These are phyloP conservation scores for Marvania coccoides DNA, from an alignment of 139 green algal genomes.

Conservation along the genomic window DNA sequence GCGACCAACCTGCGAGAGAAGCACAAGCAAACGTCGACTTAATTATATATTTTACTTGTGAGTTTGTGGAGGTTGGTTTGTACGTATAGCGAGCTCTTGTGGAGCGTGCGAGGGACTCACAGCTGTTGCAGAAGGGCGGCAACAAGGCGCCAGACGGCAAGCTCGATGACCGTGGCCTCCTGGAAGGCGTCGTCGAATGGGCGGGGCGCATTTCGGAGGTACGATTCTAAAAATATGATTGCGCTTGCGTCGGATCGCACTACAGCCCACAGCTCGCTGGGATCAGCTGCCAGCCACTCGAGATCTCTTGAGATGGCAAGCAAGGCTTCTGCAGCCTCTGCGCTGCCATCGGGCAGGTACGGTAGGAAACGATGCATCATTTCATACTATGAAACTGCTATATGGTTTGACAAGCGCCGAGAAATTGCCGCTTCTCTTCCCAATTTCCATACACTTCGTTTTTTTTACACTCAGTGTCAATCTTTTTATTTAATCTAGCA, in stretches of 20 bases:
- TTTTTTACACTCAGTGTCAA: too few relatives aligned
- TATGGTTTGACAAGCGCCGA: too few relatives aligned
- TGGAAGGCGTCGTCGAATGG: constrained; percentile 10
- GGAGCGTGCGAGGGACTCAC: constrained; percentile 5
- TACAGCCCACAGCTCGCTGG: constrained; percentile 1
- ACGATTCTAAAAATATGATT: constrained; percentile 10
- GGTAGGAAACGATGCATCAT: constrained; percentile 19
- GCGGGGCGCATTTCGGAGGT: constrained; percentile 11
- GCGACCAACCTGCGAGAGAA: constrained; percentile 4
- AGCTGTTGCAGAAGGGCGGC: constrained; percentile 10
- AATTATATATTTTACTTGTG: neutral
- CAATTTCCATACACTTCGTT: too few relatives aligned
- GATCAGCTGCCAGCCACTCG: neutral
- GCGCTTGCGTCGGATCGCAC: constrained; percentile 5
- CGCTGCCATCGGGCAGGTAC: constrained; percentile 1
- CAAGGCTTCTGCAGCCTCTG: neutral
- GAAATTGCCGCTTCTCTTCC: too few relatives aligned
- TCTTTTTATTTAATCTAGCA: too few relatives aligned
- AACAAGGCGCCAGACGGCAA: constrained; percentile 4
- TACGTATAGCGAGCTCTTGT: neutral
- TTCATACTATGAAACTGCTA: too few relatives aligned
- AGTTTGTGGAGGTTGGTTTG: neutral
- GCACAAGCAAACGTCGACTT: neutral
- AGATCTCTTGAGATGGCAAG: constrained; percentile 4
- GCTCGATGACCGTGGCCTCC: neutral